Percentiles rank a stretch among this genome's conserved stretches.
These are phyloP conservation scores for Cladosporium velox DNA, from an alignment of 2,329 filamentous ascomycete species.

Conservation along the genomic window DNA sequence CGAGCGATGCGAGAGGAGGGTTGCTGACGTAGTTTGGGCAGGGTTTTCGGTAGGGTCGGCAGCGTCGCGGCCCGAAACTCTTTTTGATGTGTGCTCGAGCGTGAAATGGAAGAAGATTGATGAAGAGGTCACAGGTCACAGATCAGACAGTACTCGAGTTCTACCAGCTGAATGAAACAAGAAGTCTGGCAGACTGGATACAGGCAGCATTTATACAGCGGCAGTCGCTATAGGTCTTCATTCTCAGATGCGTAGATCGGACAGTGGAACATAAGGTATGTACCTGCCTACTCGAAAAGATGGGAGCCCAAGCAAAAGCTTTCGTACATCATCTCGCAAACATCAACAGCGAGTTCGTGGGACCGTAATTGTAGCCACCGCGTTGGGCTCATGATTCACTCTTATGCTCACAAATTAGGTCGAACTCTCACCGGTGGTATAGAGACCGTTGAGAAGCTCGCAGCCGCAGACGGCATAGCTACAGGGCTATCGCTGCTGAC, in stretches of 20 bases:
- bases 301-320: not conserved
- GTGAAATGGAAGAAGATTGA: not conserved
- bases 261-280: not conserved
- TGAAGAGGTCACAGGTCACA: not conserved
- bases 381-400: not conserved
- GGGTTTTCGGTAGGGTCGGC: not conserved
- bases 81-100: not conserved
- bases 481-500: slow-evolving; percentile 1
- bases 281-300: not conserved
- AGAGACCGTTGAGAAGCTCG: slow-evolving; percentile 2
- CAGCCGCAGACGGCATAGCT: not conserved
- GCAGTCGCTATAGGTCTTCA: not conserved
- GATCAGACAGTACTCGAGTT: not conserved
- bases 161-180: not conserved
- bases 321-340: not conserved
- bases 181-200: not conserved
- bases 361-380: not conserved
- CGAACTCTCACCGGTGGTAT: not conserved
- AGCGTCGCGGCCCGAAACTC: not conserved
- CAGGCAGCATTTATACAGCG: not conserved
- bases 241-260: not conserved
- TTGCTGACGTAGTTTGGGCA: not conserved
- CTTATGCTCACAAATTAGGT: not conserved
- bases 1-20: slow-evolving; percentile 2
- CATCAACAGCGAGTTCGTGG: not conserved